Evolutionary conservation across 306 rosid species (phyloP), one percentile per base, ranked within the genome.

Genomic region (Quercus aquifolioides): DNA sequence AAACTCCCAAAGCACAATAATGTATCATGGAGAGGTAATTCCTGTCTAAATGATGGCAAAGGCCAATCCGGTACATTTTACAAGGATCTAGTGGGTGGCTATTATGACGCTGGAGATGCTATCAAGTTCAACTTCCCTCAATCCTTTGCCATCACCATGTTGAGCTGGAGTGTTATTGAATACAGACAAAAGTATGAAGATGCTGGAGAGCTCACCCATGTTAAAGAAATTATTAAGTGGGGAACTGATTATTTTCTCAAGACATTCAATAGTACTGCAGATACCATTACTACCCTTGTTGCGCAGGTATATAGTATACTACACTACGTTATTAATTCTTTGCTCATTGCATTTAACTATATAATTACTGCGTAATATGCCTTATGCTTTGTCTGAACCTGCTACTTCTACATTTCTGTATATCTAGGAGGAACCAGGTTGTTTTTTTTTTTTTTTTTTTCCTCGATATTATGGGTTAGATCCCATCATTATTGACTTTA

Each of bases 131-230:
- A 96, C 81, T 96, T 93, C 38, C 99, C 99, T 11, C 59, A 62
- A 68, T 85, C 99, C 3, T 96, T 91, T 76, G 78, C 99, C 63
- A 85, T 96, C 86, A 89, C 98, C 75, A 86, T 96, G 98, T 81
- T 96, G 85, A 96, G 99, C 78, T 96, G 99, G 99, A 96, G 98
- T 33, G 99, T 96, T 2, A 96, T 96, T 38, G 99, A 96, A 78
- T 96, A 96, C 78, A 96, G 94, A 51, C 90, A 92, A 5, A 96
- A 93, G 79, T 96, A 93, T 60, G 96, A 96, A 74, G 99, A 98
- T 68, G 91, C 89, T 20, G 97, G 99, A 11, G 99, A 96, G 70
- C 99, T 96, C 30, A 74, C 83, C 73, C 98, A 96, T 78, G 91
- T 87, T 4, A 93, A 90, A 85, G 99, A 96, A 2, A 77, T 90